phyloP scores from a whole-genome alignment of 306 rosid genomes.

The Cyamopsis tetragonoloba region DNA sequence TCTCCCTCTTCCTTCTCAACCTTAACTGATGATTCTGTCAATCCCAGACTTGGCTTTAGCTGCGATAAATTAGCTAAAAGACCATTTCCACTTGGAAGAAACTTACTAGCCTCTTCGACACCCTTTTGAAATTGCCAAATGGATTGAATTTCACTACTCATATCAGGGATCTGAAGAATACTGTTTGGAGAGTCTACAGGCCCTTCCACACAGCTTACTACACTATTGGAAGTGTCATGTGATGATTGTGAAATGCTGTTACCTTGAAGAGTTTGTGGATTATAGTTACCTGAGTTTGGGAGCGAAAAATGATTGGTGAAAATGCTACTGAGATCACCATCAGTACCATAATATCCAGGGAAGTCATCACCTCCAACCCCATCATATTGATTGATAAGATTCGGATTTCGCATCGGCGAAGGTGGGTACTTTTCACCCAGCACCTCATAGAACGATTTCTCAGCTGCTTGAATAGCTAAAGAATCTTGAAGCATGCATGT shows the following conservation, averaged over 20 bases:
- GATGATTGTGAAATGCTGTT: conserved; percentile 48
- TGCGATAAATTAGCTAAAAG: conserved; percentile 40
- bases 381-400: conserved; percentile 30
- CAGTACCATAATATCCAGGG: conserved; percentile 25
- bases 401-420: conserved; percentile 35
- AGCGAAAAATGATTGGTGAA: conserved; percentile 24
- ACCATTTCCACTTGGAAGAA: conserved; percentile 62
- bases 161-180: conserved; percentile 43
- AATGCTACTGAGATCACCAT: conserved; percentile 37
- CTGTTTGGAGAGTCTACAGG: conserved; percentile 61
- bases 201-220: conserved; percentile 47
- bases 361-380: conserved; percentile 33
- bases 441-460: conserved; percentile 82
- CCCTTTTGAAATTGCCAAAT: conserved; percentile 82
- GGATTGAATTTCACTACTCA: conserved; percentile 56
- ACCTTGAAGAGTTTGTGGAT: conserved; percentile 28
- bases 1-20: conserved; percentile 44
- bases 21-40: conserved; percentile 35
- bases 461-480: conserved; percentile 89
- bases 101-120: conserved; percentile 78
- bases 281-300: conserved; percentile 24
- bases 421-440: conserved; percentile 86
- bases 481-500: conserved; percentile 85
- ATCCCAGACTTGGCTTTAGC: conserved; percentile 21
- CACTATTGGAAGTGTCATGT: conserved; percentile 55